Percentiles rank a stretch among this genome's conserved stretches.
These are phyloP conservation scores for Dovyalis caffra DNA, from an alignment of 345 rosid species.

Conservation along the genomic window DNA sequence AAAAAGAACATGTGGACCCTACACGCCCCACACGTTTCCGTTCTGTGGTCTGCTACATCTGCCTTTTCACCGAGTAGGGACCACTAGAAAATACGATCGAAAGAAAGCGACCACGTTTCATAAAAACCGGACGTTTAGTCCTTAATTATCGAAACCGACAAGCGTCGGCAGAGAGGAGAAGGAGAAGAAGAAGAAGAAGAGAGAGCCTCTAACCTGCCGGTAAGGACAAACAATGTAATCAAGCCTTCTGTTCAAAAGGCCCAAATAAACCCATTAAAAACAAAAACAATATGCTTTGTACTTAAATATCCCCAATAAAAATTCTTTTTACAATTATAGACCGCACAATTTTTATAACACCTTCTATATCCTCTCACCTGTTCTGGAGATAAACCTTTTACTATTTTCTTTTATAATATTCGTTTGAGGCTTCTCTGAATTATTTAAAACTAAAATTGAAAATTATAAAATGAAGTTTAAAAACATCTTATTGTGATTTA, in stretches of 20 bases:
- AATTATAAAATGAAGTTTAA: background rate
- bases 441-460: background rate
- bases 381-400: background rate
- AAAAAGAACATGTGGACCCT: conserved; percentile 1
- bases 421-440: no score
- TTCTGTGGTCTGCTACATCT: background rate
- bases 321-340: background rate
- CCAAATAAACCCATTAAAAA: background rate
- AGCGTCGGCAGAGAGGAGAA: conserved; percentile 44
- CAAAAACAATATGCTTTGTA: background rate
- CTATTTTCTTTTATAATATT: no score
- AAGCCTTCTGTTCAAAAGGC: background rate
- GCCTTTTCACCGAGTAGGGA: conserved; percentile 18
- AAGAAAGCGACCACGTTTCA: conserved; percentile 21
- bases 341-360: background rate
- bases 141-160: conserved; percentile 23
- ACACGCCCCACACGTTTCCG: conserved; percentile 7
- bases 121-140: background rate
- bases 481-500: background rate
- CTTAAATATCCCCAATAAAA: background rate
- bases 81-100: conserved; percentile 11
- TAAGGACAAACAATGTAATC: conserved; percentile 18
- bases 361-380: background rate
- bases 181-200: background rate
- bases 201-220: conserved; percentile 20